These are phyloP conservation scores for Ramularia endophylla DNA, from an alignment of 2,329 filamentous ascomycete genomes.

Conservation along the genomic window DNA sequence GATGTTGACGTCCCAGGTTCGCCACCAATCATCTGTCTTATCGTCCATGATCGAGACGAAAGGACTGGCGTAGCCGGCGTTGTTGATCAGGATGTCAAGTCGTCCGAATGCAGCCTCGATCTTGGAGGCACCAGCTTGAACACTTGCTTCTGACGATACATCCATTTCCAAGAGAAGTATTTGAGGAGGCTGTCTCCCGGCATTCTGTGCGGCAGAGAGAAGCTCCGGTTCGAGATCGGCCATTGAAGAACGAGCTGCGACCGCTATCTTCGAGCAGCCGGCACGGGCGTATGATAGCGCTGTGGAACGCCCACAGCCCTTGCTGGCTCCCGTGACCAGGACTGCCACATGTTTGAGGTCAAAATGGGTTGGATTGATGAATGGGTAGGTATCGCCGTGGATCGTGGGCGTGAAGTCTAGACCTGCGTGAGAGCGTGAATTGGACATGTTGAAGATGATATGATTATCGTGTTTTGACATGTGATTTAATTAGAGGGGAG, in stretches of 20 bases:
- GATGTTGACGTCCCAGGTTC: slow-evolving; percentile 46
- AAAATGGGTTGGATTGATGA: slow-evolving; percentile 34
- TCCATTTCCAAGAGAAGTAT: slow-evolving; percentile 42
- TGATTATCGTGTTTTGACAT: too few species aligned
- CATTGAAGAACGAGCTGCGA: slow-evolving; percentile 49
- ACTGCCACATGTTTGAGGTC: slow-evolving; percentile 37
- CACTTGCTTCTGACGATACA: slow-evolving; percentile 35
- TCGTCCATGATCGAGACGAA: slow-evolving; percentile 20
- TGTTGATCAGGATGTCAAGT: slow-evolving; percentile 36
- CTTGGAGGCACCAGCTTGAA: slow-evolving; percentile 31
- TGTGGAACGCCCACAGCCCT: slow-evolving; percentile 42
- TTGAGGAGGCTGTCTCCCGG: slow-evolving; percentile 29
- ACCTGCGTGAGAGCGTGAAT: slow-evolving; percentile 3
- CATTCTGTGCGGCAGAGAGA: slow-evolving; percentile 32
- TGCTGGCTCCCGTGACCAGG: slow-evolving; percentile 47
- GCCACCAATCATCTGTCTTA: slow-evolving; percentile 42
- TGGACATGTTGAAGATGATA: background rate
- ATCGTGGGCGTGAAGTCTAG: slow-evolving; percentile 24
- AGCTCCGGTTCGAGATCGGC: slow-evolving; percentile 34
- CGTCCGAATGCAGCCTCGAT: slow-evolving; percentile 29
- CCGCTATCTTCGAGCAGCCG: slow-evolving; percentile 47
- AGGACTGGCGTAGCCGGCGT: slow-evolving; percentile 28
- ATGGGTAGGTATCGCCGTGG: slow-evolving; percentile 44
- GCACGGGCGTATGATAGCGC: slow-evolving; percentile 52
- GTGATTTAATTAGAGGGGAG: too few species aligned